Percentiles rank a stretch among this genome's conserved stretches.
Conservation (phyloP, 441 rosid species). For the Biscutella auriculata region DNA sequence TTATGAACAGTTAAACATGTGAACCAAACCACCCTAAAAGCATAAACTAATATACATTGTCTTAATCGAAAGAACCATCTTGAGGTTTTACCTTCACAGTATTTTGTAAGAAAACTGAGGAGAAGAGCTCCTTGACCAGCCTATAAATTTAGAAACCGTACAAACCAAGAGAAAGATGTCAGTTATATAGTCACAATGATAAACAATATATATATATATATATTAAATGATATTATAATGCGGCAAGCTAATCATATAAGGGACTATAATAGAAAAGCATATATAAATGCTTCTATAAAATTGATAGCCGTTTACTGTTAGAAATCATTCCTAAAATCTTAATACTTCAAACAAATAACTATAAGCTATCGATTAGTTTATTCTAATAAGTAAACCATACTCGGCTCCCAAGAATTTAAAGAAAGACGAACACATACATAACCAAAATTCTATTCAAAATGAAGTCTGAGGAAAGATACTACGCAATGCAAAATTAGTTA, state of each 20-base stretch:
- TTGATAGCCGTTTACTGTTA: background rate
- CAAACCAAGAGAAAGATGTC: background rate
- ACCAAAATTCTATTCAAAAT: background rate
- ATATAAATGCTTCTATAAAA: background rate
- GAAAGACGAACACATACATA: background rate
- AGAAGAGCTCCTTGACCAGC: conserved; percentile 97
- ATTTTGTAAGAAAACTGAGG: conserved; percentile 82
- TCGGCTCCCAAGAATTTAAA: background rate
- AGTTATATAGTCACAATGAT: background rate
- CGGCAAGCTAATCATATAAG: background rate
- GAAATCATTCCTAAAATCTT: background rate
- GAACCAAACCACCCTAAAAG: background rate
- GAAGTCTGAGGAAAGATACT: background rate
- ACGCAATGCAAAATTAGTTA: background rate
- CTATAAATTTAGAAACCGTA: conserved; percentile 27
- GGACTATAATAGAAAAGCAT: background rate
- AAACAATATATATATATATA: background rate
- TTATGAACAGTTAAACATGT: conserved; percentile 6
- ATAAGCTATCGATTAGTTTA: background rate
- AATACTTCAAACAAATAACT: background rate
- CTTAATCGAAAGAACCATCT: background rate
- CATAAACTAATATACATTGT: background rate
- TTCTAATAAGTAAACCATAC: background rate
- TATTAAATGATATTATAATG: background rate
- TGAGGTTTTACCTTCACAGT: conserved; percentile 59